These are phyloP conservation scores for Blastocystis sp. DNA, from an alignment of 352 stramenopile species.

Conservation along the genomic window DNA sequence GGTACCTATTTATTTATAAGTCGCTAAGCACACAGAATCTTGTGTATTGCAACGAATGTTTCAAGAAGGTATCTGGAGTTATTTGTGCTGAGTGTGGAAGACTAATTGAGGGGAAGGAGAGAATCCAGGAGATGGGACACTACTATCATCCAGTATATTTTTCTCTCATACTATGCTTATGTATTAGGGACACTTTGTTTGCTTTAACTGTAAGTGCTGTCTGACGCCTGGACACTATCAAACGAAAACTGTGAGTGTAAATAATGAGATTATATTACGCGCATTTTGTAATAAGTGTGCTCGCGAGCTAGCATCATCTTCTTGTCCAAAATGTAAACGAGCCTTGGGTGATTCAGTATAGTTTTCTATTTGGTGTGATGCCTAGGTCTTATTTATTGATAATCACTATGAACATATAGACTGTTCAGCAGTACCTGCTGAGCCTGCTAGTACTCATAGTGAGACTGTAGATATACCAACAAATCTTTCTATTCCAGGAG, in stretches of 20 bases:
- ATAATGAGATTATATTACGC: background rate
- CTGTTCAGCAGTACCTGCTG: too few relatives aligned
- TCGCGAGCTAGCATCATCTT: background rate
- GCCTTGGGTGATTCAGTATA: background rate
- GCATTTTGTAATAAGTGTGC: background rate
- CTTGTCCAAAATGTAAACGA: background rate
- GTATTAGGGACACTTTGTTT: constrained; percentile 39
- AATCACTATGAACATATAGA: too few relatives aligned
- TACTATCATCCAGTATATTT: constrained; percentile 14
- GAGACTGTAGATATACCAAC: too few relatives aligned
- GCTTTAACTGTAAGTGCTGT: background rate
- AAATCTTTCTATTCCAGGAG: too few relatives aligned
- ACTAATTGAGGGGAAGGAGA: background rate
- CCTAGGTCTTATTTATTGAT: too few relatives aligned
- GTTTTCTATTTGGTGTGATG: too few relatives aligned
- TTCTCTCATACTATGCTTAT: background rate
- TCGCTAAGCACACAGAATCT: background rate
- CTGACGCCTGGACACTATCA: background rate
- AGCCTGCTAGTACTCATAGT: too few relatives aligned
- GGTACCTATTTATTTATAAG: background rate
- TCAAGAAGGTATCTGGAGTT: background rate
- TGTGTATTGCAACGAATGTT: constrained; percentile 29
- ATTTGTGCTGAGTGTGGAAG: background rate
- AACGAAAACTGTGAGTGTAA: background rate
- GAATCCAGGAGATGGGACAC: constrained; percentile 14